Base-by-base conservation (phyloP, 164 flowering plant genomes). In the Hamamelis virginiana region DNA sequence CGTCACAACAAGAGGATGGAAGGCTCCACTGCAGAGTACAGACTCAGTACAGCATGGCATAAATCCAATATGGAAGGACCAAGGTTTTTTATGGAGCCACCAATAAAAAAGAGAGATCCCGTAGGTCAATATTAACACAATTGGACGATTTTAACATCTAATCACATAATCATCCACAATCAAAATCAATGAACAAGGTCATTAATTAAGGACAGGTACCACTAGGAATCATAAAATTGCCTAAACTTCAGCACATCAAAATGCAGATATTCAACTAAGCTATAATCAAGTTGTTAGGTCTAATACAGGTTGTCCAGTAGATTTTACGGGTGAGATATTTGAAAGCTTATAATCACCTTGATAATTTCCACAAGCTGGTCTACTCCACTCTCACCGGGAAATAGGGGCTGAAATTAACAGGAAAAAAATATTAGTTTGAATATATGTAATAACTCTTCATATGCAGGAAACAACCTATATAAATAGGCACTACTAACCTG, bases 331-430 rank as follows among this genome's bases (percentile, higher is more conserved):
- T 33, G 22, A 21, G 59, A 25, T 1, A 60, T 9, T 11, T 14
- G 16, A 43, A 21, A 60, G 3, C 19, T 44, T 62, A 64, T 23
- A 23, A 26, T 67, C 65, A 86, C 90, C 88, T 86, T 86, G 50
- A 85, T 83, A 51, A 85, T 82, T 72, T 85, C 89, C 64, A 83
- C 83, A 69, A 80, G 83, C 75, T 85, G 82, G 62, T 86, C 86
- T 0, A 85, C 91, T 63, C 89, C 89, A 75, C 88, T 85, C 67
- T 87, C 91, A 15, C 91, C 92, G 11, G 92, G 88, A 68, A 86
- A 86, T 18, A 87, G 81, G 33, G 91, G 89, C 91, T 87, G 76
- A 38, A 68, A 33, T 33, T 33, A 21, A 28, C 12, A 68, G 9
- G 45, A 67, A 18, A 70, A 27, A 62, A 21, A 8, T 14, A 71